Evolutionary conservation across 495 filamentous ascomycete species (phyloP), one percentile per base, ranked within the genome.

Genomic region (Physcia stellaris): DNA sequence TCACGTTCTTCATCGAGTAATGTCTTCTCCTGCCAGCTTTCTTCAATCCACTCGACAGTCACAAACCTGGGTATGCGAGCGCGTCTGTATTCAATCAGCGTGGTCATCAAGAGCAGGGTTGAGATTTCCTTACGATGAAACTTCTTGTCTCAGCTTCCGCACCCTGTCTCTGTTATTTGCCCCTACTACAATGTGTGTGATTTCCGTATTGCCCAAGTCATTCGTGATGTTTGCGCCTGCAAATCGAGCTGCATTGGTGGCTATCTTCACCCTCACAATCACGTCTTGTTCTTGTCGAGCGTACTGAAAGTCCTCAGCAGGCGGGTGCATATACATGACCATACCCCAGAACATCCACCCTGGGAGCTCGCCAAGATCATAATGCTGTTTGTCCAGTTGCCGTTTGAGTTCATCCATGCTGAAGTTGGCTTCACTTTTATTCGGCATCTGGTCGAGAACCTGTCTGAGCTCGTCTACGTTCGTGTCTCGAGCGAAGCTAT

Each of bases 401-500:
- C 28, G 15, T 19, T 6, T 30, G n/a, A 16, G 66, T 17, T 59
- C 45, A 15, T 45, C 15, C 17, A 50, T 41, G 10, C 51, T 42
- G 11, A 56, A 34, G 10, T 57, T 51, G 11, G 53, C 53, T 17
- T 56, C 41, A 17, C 55, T 35, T 17, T 50, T 49, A 4, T 51
- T 41, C 16, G 56, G 55, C 67, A 76, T 74, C 24, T 55, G 50
- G 7, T 58, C 39, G 24, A 77, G 48, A 19, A 75, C 60, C 10
- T 61, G 55, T 32, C 57, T 61, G 21, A 96, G 59, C 50, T 94
- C 83, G 3, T 78, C 71, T 0, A 64, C 51, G 1, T 58, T 68
- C 9, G 80, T 62, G 46, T 93, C 76, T 20, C 86, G 68, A 1
- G 78, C 69, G 54, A 86, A 96, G 50, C 86, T 87, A 56, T 98